Evolutionary conservation across 2,329 filamentous ascomycete genomes (phyloP).

Genomic region (Remersonia thermophila): DNA sequence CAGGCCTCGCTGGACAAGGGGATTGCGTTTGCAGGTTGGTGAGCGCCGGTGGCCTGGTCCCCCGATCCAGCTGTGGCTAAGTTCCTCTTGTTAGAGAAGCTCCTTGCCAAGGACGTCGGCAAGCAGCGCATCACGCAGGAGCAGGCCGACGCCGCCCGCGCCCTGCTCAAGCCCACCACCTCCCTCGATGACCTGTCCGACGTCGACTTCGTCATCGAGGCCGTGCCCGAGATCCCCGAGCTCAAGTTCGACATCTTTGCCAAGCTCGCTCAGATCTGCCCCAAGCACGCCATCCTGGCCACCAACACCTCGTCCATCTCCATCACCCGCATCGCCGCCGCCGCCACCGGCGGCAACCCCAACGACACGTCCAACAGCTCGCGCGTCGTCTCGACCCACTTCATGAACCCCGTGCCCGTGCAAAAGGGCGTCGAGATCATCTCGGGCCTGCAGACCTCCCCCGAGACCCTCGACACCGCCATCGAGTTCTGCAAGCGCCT

Average conservation of each 20-base stretch:
- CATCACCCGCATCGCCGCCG: slow-evolving; percentile 88
- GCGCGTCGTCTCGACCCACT: slow-evolving; percentile 88
- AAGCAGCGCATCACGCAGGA: slow-evolving; percentile 78
- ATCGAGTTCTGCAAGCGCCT: slow-evolving; percentile 79
- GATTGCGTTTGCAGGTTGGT: slow-evolving; percentile 70
- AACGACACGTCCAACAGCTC: slow-evolving; percentile 71
- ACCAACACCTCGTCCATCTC: slow-evolving; percentile 99
- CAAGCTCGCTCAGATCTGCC: slow-evolving; percentile 67
- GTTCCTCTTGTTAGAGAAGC: slow-evolving; percentile 51
- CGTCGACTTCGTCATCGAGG: slow-evolving; percentile 97
- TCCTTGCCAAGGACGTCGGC: slow-evolving; percentile 81
- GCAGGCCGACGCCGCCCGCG: slow-evolving; percentile 61
- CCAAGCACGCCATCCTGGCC: slow-evolving; percentile 76
- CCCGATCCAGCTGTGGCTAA: neutral
- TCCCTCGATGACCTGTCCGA: slow-evolving; percentile 63
- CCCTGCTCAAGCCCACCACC: slow-evolving; percentile 56
- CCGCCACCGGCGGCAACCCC: slow-evolving; percentile 59
- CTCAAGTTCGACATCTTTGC: slow-evolving; percentile 84
- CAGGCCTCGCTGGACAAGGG: slow-evolving; percentile 81
- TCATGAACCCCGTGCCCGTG: slow-evolving; percentile 97
- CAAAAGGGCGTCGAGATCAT: slow-evolving; percentile 99
- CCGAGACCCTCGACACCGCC: slow-evolving; percentile 68
- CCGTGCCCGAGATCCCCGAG: slow-evolving; percentile 80
- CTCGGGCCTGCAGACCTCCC: slow-evolving; percentile 79
- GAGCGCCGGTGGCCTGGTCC: neutral